Evolutionary conservation across 129 eudicot genomes (phyloP).

Genomic region (Mikania micrantha): DNA sequence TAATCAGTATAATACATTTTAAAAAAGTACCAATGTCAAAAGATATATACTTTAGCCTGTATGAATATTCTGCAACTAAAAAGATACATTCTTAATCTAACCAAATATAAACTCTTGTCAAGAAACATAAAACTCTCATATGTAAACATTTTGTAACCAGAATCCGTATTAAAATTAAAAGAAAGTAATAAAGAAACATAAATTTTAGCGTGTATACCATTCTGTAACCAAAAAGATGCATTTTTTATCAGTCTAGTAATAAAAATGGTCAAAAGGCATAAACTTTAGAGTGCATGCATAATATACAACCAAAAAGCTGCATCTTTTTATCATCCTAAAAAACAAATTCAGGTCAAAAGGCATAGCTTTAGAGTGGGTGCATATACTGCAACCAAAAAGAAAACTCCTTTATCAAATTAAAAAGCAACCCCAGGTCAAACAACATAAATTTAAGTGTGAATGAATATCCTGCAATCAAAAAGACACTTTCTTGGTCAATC

Average conservation of each 20-base stretch:
- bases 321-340: neutral
- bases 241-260: neutral
- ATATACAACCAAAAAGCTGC: constrained; percentile 29
- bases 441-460: neutral
- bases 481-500: neutral
- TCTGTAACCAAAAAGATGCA: neutral
- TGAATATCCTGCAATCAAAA: neutral
- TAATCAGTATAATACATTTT: neutral
- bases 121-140: neutral
- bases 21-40: neutral
- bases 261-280: neutral
- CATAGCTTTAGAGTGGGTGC: constrained; percentile 57
- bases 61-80: constrained; percentile 52
- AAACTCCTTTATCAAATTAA: neutral
- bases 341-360: constrained; percentile 4
- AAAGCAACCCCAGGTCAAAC: constrained; percentile 6
- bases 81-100: neutral
- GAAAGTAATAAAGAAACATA: neutral
- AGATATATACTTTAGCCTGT: constrained; percentile 39
- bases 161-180: no score
- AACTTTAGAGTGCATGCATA: constrained; percentile 79
- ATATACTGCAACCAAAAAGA: constrained; percentile 37
- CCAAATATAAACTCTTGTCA: neutral
- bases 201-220: neutral
- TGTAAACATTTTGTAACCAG: neutral